Conservation (phyloP, 2,329 filamentous ascomycete genomes). For the Aspergillus quadrilineatus region DNA sequence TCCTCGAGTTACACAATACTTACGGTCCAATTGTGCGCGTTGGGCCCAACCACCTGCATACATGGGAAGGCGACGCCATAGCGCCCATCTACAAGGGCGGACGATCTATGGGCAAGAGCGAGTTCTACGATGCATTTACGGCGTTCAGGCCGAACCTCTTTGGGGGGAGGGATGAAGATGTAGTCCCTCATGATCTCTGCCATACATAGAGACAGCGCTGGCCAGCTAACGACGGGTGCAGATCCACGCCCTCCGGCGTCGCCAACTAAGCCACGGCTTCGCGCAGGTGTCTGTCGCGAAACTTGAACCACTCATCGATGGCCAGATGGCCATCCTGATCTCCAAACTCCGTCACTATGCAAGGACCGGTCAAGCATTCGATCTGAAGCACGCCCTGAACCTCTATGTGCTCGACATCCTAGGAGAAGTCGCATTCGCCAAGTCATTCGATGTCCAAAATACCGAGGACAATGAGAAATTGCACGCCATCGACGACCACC, state of each 20-base stretch:
- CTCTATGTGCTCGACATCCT: neutral
- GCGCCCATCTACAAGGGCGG: conserved; percentile 1
- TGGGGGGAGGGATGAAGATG: neutral
- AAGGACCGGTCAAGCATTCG: neutral
- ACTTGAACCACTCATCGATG: neutral
- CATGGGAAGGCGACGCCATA: neutral
- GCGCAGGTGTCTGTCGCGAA: neutral
- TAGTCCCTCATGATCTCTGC: neutral
- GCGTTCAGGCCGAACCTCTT: neutral
- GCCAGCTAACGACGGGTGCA: neutral
- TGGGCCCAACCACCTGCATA: neutral
- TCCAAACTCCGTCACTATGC: neutral
- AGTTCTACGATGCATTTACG: neutral
- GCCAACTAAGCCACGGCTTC: neutral
- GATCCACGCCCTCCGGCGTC: neutral
- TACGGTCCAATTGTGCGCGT: neutral
- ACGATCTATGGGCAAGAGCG: neutral
- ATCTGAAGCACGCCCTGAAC: neutral
- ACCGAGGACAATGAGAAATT: neutral
- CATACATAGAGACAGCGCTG: neutral
- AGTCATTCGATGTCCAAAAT: neutral
- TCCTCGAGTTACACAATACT: neutral
- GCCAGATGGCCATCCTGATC: neutral
- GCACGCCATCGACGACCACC: neutral
- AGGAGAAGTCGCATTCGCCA: neutral